Percentiles rank a stretch among this genome's conserved stretches.
phyloP scores from a whole-genome alignment of 352 stramenopile genomes.

The Phytopythium montanum region DNA sequence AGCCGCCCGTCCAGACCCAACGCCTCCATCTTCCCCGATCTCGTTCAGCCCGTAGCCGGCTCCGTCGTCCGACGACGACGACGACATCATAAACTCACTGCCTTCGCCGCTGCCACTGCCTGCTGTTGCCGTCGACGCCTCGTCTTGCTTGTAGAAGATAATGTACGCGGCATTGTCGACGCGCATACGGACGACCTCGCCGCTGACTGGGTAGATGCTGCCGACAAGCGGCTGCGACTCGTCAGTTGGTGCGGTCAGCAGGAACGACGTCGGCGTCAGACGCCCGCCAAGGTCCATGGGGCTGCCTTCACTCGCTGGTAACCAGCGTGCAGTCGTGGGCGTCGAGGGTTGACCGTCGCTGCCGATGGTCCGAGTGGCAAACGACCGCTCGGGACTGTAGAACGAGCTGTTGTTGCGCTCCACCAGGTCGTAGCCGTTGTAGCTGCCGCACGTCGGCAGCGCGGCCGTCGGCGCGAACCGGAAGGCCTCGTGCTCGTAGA shows the following conservation, averaged over 20 bases:
- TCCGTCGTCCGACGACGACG: constrained; percentile 45
- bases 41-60: constrained; percentile 18
- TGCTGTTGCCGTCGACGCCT: constrained; percentile 27
- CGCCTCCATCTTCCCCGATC: constrained; percentile 30
- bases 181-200: constrained; percentile 66
- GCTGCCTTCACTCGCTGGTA: constrained; percentile 3
- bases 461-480: constrained; percentile 47
- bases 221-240: constrained; percentile 63
- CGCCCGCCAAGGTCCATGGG: constrained; percentile 22
- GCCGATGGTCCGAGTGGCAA: background rate
- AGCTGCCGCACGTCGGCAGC: constrained; percentile 10
- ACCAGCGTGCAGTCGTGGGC: constrained; percentile 5
- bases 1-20: constrained; percentile 11
- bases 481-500: constrained; percentile 76
- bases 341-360: constrained; percentile 3
- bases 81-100: constrained; percentile 41
- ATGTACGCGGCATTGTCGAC: constrained; percentile 83
- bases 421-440: constrained; percentile 38
- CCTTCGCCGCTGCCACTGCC: constrained; percentile 22
- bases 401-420: constrained; percentile 20
- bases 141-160: constrained; percentile 79
- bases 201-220: constrained; percentile 65
- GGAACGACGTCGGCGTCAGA: constrained; percentile 49
- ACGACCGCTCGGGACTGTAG: constrained; percentile 7
- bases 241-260: constrained; percentile 46